phyloP scores from a whole-genome alignment of 208 protist species.

The Crithidia acanthocephali region DNA sequence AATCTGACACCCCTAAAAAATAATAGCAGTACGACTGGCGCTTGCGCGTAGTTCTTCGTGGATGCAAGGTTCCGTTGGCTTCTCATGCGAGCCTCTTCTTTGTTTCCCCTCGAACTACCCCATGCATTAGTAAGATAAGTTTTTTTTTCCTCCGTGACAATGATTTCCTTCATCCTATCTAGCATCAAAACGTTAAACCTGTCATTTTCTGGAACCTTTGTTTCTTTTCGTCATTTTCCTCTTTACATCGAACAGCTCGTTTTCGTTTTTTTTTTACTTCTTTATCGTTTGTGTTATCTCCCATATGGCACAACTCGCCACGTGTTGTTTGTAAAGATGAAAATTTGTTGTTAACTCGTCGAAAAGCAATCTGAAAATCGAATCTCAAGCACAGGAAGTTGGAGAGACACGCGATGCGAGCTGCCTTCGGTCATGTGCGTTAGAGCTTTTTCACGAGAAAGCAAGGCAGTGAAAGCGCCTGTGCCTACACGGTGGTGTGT shows the following conservation, averaged over 20 bases:
- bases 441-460: no score
- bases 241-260: not conserved
- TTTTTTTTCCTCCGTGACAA: not conserved
- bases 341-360: no score
- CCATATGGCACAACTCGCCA: no score
- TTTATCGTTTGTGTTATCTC: no score
- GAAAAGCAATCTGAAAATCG: no score
- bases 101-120: not conserved
- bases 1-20: not conserved
- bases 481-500: no score
- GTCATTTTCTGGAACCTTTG: not conserved
- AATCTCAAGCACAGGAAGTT: no score
- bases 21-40: not conserved
- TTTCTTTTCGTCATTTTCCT: constrained; percentile 3
- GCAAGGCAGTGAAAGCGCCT: no score
- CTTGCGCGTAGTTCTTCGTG: not conserved
- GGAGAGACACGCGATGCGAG: no score
- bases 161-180: no score
- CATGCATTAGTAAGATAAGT: not conserved
- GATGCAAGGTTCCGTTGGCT: not conserved
- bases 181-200: not conserved
- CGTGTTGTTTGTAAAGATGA: no score
- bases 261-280: not conserved
- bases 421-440: no score
- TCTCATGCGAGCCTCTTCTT: not conserved